Conservation (phyloP, 306 rosid species). For the barrel medic (Medicago truncatula) region MtrunA17r5.0-ANR NC_053045.1:57273501-57274000, state of each 20-base stretch:
- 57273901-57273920: constrained; percentile 89
- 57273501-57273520: neutral
- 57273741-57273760: constrained; percentile 75
- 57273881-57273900: constrained; percentile 82
- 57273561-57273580: constrained; percentile 71
- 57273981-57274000: too few relatives aligned
- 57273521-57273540: constrained; percentile 22
- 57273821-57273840: constrained; percentile 5
- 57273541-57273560: constrained; percentile 51
- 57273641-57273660: neutral
- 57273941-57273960: too few relatives aligned
- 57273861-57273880: constrained; percentile 64
- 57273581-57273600: constrained; percentile 61
- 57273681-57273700: constrained; percentile 34
- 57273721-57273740: constrained; percentile 49
- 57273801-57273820: neutral
- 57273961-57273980: too few relatives aligned
- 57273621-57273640: constrained; percentile 13
- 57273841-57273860: constrained; percentile 33
- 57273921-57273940: constrained; percentile 67
- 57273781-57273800: too few relatives aligned
- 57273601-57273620: constrained; percentile 61
- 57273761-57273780: constrained; percentile 31
- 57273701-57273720: constrained; percentile 46
- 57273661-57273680: constrained; percentile 19